Conservation (phyloP, 1,139 yeast genomes). For the Chernovozyma sophiae-reginae region DNA sequence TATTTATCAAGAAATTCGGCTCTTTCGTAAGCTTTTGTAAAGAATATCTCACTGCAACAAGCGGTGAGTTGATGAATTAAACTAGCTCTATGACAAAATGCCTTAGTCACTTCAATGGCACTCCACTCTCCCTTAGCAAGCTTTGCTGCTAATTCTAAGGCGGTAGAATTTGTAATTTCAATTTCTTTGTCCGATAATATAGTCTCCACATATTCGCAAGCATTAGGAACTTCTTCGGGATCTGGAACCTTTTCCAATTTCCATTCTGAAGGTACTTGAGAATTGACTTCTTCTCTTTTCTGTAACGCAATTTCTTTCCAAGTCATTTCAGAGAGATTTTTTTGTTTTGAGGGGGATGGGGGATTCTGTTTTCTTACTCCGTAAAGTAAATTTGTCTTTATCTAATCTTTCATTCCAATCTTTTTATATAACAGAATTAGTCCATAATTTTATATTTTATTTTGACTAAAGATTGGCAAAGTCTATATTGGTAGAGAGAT, state of each 20-base stretch:
- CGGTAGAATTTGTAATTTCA: slow-evolving; percentile 12
- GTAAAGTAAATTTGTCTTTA: too few relatives aligned
- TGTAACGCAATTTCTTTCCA: slow-evolving; percentile 15
- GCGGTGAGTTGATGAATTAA: slow-evolving; percentile 19
- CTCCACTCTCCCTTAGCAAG: slow-evolving; percentile 9
- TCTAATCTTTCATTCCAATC: too few relatives aligned
- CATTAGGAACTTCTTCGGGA: slow-evolving; percentile 19
- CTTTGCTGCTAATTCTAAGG: slow-evolving; percentile 1
- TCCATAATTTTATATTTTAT: too few relatives aligned
- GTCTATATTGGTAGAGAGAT: too few relatives aligned
- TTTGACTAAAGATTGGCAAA: too few relatives aligned
- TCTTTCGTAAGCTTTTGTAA: slow-evolving; percentile 15
- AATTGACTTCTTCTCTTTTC: slow-evolving; percentile 13
- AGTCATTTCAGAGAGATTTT: too few relatives aligned
- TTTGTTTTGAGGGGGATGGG: too few relatives aligned
- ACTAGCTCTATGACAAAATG: slow-evolving; percentile 20
- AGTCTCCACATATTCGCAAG: slow-evolving; percentile 28
- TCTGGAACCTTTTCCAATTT: slow-evolving; percentile 9
- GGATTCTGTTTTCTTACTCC: too few relatives aligned
- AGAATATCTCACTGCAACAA: slow-evolving; percentile 16
- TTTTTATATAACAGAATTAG: too few relatives aligned
- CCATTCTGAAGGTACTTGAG: slow-evolving; percentile 24
- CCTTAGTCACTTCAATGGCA: slow-evolving; percentile 10
- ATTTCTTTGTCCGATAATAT: slow-evolving; percentile 22
- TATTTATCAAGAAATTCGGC: slow-evolving; percentile 39